These are phyloP conservation scores for Plantago coronopus DNA, from an alignment of 305 asterid species.

Conservation along the genomic window DNA sequence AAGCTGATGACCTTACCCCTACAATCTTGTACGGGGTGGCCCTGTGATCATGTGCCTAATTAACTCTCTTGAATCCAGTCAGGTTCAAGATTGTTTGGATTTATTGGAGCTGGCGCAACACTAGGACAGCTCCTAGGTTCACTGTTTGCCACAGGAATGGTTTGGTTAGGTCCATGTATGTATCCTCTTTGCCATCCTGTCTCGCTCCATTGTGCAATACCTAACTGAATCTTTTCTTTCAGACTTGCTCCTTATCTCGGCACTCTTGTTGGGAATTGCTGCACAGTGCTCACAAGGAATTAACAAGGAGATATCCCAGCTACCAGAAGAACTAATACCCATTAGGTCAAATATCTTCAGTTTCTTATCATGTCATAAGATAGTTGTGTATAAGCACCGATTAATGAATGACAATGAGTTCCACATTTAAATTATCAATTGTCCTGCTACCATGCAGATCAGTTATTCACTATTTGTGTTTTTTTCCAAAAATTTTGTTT, in stretches of 20 bases:
- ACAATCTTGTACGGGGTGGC: slow-evolving; percentile 24
- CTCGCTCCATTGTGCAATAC: slow-evolving; percentile 4
- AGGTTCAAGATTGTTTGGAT: slow-evolving; percentile 99
- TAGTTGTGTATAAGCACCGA: too few species aligned
- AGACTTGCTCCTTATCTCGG: slow-evolving; percentile 94
- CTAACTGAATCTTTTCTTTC: slow-evolving; percentile 29
- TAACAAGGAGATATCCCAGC: slow-evolving; percentile 46
- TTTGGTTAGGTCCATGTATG: slow-evolving; percentile 98
- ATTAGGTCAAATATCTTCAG: slow-evolving; percentile 47
- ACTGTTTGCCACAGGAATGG: slow-evolving; percentile 85
- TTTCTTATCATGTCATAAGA: background rate
- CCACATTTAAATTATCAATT: too few species aligned
- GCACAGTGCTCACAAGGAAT: slow-evolving; percentile 83
- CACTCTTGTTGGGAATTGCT: slow-evolving; percentile 90
- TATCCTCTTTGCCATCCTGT: slow-evolving; percentile 19
- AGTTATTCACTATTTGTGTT: too few species aligned
- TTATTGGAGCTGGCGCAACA: slow-evolving; percentile 99
- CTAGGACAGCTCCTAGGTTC: slow-evolving; percentile 95
- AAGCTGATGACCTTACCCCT: slow-evolving; percentile 9
- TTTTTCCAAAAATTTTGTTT: too few species aligned
- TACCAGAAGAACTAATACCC: slow-evolving; percentile 63
- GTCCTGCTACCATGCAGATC: too few species aligned
- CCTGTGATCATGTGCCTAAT: slow-evolving; percentile 28
- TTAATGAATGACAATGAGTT: too few species aligned
- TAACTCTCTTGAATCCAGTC: slow-evolving; percentile 66